Evolutionary conservation across 176 grass and related monocot genomes (phyloP), one percentile per base, ranked within the genome.

Genomic region (Luzula sylvatica): DNA sequence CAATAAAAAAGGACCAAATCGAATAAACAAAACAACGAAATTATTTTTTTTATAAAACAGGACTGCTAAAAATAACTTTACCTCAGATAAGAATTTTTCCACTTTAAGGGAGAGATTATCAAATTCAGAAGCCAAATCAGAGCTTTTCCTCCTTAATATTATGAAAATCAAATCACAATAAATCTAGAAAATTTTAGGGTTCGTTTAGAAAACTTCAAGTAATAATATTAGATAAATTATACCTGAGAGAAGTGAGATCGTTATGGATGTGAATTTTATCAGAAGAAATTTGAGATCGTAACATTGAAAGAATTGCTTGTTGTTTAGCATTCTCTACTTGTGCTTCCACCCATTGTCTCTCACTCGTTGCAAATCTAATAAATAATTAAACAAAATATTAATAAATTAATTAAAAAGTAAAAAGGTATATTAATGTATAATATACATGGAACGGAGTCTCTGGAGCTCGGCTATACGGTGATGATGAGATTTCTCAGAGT

Each of bases 291-390:
- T 98, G 92, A 26, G 81, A 79, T 32, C 82, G 89, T 38, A 96
- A 67, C 62, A 70, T 74, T 46, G 69, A 82, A 35, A 96, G 92
- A 71, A 96, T 68, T 18, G 92, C 81, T 70, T 96, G 92, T 20
- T 96, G 85, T 77, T 96, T 96, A 69, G 92, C 68, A 56, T 86
- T 96, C 64, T 96, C 92, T 39, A 96, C 92, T 71, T 89, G 92
- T 26, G 92, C 85, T 75, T 96, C 92, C 73, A 96, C 87, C 85
- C 92, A 96, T 42, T 96, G 92, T 20, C 92, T 75, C 74, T 96
- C 92, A 77, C 92, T 96, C 65, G 84, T 96, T 20, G 85, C 92
- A 77, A 96, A 96, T 89, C 92, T 96, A 55, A 85, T 53, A 19
- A 13, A 16, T 27, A 20, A 21, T 27, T 15, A 19, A 60, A 23